A percentile compares a stretch with the other conserved stretches of the same genome.
phyloP scores from a whole-genome alignment of 2,329 filamentous ascomycete species.

The Lizonia empirigonia region DNA sequence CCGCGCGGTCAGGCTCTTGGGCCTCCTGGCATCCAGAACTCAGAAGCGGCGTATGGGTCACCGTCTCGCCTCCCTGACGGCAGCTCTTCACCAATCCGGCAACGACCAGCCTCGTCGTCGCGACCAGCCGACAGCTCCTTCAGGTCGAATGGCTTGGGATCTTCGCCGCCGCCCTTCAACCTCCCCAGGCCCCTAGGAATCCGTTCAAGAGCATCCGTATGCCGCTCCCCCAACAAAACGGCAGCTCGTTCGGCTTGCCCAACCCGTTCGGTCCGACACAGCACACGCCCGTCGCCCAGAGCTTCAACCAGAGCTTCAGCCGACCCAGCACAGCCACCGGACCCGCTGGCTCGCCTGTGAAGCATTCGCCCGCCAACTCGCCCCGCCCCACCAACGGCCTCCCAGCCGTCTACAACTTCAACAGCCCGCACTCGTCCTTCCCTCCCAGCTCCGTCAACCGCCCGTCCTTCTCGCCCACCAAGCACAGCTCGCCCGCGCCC shows the following conservation, averaged over 20 bases:
- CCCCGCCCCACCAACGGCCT: constrained; percentile 42
- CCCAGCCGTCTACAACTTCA: constrained; percentile 41
- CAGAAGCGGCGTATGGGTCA: constrained; percentile 46
- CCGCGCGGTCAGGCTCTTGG: constrained; percentile 53
- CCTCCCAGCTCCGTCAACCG: constrained; percentile 45
- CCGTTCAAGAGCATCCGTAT: constrained; percentile 36
- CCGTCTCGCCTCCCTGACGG: constrained; percentile 35
- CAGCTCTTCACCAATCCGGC: constrained; percentile 35
- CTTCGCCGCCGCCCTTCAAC: constrained; percentile 44
- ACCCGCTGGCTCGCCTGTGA: constrained; percentile 41
- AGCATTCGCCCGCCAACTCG: constrained; percentile 44
- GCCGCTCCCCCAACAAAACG: constrained; percentile 34
- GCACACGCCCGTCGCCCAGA: constrained; percentile 17
- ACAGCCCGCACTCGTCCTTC: constrained; percentile 56
- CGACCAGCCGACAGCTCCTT: constrained; percentile 24
- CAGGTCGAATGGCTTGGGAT: constrained; percentile 31
- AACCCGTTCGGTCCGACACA: constrained; percentile 32
- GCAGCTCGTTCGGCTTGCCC: constrained; percentile 31
- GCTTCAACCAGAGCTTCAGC: constrained; percentile 38
- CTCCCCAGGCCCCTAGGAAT: constrained; percentile 32
- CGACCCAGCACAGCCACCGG: constrained; percentile 40
- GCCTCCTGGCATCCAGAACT: constrained; percentile 49
- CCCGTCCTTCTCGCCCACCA: constrained; percentile 47
- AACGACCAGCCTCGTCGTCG: constrained; percentile 30
- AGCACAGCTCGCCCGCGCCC: constrained; percentile 48